A percentile compares a stretch with the other conserved stretches of the same genome.
These are phyloP conservation scores for Globisporangium uncinulatum DNA, from an alignment of 352 stramenopile species.

Conservation along the genomic window DNA sequence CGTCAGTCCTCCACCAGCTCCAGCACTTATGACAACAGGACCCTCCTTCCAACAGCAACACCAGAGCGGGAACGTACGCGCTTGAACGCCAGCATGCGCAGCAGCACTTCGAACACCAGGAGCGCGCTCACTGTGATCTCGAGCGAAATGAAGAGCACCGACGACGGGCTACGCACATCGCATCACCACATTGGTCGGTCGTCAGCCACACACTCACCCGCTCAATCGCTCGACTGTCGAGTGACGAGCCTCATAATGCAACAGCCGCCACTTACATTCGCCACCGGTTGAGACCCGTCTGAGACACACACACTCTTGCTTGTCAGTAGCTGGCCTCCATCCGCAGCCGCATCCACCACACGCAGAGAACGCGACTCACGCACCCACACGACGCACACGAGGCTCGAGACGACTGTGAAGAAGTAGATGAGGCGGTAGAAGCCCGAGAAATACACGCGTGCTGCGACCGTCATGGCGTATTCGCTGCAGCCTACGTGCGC, in stretches of 20 bases:
- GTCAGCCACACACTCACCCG: not conserved
- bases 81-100: slow-evolving; percentile 80
- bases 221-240: not conserved
- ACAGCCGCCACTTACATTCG: slow-evolving; percentile 38
- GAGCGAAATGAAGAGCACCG: slow-evolving; percentile 71
- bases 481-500: slow-evolving; percentile 54
- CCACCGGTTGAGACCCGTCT: slow-evolving; percentile 75
- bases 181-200: not conserved
- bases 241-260: not conserved
- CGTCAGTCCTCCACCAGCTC: too few relatives aligned
- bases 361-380: slow-evolving; percentile 5
- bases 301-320: not conserved
- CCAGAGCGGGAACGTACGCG: slow-evolving; percentile 22
- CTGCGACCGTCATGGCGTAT: slow-evolving; percentile 68
- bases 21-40: too few relatives aligned
- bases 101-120: slow-evolving; percentile 72
- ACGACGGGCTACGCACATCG: slow-evolving; percentile 38
- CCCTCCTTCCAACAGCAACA: not conserved
- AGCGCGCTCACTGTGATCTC: slow-evolving; percentile 72
- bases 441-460: slow-evolving; percentile 79
- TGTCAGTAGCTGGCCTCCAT: too few relatives aligned
- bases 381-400: slow-evolving; percentile 72
- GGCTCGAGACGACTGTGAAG: slow-evolving; percentile 68
- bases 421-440: slow-evolving; percentile 76
- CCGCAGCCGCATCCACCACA: not conserved